A percentile compares a stretch with the other conserved stretches of the same genome.
phyloP scores from a whole-genome alignment of 257 asterid species.

The Knoxia roxburghii region DNA sequence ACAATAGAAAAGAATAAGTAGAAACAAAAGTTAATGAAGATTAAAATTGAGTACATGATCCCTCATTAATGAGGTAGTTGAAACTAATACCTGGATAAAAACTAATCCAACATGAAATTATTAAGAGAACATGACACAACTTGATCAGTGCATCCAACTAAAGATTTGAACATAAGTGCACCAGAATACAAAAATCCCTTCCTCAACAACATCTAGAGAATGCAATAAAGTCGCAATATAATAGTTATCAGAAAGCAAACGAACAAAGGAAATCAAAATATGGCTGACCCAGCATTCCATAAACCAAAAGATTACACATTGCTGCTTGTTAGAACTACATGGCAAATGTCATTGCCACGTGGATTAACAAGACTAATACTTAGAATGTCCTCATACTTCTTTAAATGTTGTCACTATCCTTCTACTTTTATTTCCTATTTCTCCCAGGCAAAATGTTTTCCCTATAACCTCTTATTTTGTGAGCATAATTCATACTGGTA shows the following conservation, averaged over 20 bases:
- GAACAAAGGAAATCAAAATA: background rate
- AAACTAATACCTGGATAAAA: background rate
- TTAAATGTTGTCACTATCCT: background rate
- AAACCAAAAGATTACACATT: background rate
- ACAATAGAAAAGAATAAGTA: background rate
- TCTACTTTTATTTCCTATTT: background rate
- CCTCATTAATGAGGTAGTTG: too few species aligned
- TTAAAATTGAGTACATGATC: background rate
- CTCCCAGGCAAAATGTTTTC: background rate
- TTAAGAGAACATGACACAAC: background rate
- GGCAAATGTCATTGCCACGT: too few species aligned
- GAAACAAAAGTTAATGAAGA: background rate
- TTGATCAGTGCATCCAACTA: background rate
- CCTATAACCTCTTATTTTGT: background rate
- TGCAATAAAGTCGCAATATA: background rate
- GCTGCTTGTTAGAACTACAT: background rate
- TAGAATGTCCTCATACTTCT: background rate
- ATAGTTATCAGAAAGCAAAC: background rate
- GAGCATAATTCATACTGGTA: background rate
- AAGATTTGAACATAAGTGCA: background rate
- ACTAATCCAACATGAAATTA: background rate
- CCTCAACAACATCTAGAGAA: background rate
- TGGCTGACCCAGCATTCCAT: background rate
- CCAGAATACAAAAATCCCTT: background rate
- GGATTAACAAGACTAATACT: background rate